Conservation (phyloP, 2,329 filamentous ascomycete species). For the Penicillium rolfsii region DNA sequence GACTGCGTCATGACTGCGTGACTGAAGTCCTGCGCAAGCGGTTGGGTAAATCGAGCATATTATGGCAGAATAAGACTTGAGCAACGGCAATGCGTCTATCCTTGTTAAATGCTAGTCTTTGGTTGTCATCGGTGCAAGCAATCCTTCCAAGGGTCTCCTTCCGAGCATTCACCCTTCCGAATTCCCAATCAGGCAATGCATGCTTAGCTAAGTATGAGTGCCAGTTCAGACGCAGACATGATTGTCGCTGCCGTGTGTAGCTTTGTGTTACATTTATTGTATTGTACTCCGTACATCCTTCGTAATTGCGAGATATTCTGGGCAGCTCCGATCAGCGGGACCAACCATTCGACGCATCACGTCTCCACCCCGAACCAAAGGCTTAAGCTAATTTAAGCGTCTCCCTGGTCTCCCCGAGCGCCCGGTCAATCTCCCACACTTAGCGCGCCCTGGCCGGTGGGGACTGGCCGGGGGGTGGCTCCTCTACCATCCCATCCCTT, state of each 20-base stretch:
- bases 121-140: neutral
- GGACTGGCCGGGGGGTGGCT: neutral
- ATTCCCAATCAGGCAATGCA: neutral
- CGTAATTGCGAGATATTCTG: neutral
- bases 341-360: slow-evolving; percentile 3
- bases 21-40: too few species aligned
- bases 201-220: neutral
- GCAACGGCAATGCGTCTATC: neutral
- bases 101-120: neutral
- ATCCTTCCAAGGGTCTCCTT: neutral
- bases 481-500: neutral
- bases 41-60: neutral
- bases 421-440: neutral
- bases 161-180: neutral
- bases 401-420: neutral
- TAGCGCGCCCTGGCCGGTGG: neutral
- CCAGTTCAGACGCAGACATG: neutral
- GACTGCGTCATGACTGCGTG: slow-evolving; percentile 8
- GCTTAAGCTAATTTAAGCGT: neutral
- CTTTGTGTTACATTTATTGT: slow-evolving; percentile 4
- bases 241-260: neutral
- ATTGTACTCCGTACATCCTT: neutral
- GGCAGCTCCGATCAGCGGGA: neutral
- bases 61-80: neutral
- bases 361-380: slow-evolving; percentile 3